These are phyloP conservation scores for Nidularia pulvinata DNA, from an alignment of 768 basidiomycete species.

Conservation along the genomic window DNA sequence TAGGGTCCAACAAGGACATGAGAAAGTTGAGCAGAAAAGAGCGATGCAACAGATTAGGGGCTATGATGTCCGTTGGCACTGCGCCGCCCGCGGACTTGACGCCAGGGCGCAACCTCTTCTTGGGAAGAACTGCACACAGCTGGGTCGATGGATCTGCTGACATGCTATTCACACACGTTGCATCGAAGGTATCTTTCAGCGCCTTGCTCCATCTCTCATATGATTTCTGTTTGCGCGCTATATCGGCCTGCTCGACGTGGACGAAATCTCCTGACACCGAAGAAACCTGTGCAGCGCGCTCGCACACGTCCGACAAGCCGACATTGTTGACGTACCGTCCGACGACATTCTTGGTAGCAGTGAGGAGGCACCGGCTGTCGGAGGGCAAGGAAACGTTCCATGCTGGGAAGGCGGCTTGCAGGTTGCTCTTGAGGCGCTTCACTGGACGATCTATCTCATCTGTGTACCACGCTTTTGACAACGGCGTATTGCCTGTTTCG, in stretches of 20 bases:
- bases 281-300: constrained; percentile 14
- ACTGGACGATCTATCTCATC: constrained; percentile 26
- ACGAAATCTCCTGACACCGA: constrained; percentile 34
- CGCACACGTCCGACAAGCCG: constrained; percentile 23
- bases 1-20: neutral
- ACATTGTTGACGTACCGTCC: constrained; percentile 42
- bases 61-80: neutral
- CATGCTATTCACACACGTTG: constrained; percentile 11
- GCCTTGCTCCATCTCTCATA: constrained; percentile 33
- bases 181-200: constrained; percentile 25
- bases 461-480: constrained; percentile 36
- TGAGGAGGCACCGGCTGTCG: constrained; percentile 35
- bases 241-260: constrained; percentile 37
- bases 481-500: constrained; percentile 11
- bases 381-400: constrained; percentile 39
- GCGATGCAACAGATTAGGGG: neutral
- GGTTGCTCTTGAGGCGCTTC: constrained; percentile 27
- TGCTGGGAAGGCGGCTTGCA: constrained; percentile 25
- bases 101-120: neutral
- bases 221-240: constrained; percentile 11
- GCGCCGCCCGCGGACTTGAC: neutral
- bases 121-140: constrained; percentile 4
- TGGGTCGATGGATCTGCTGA: constrained; percentile 5
- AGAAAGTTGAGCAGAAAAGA: neutral
- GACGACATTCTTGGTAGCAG: constrained; percentile 43